phyloP scores from a whole-genome alignment of 2,329 filamentous ascomycete species.

The Epichloe sibirici region DNA sequence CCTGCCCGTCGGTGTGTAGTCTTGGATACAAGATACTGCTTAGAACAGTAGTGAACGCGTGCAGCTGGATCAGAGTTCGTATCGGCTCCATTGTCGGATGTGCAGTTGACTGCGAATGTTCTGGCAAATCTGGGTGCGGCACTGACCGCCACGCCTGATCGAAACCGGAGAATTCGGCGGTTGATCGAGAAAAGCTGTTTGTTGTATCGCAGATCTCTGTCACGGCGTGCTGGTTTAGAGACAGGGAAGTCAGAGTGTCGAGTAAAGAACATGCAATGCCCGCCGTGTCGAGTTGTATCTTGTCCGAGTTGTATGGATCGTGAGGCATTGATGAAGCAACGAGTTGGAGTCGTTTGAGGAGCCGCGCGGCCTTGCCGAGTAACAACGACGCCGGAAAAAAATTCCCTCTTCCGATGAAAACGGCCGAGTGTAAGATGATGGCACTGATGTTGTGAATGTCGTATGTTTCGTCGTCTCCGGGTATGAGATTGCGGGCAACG shows the following conservation, averaged over 20 bases:
- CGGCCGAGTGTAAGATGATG: conserved; percentile 45
- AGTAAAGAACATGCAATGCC: conserved; percentile 48
- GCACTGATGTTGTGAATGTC: conserved; percentile 26
- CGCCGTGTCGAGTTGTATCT: conserved; percentile 11
- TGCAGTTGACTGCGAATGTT: neutral
- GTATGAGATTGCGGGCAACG: conserved; percentile 36
- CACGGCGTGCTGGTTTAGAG: neutral
- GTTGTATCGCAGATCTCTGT: neutral
- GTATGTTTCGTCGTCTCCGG: conserved; percentile 33
- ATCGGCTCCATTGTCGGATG: conserved; percentile 3
- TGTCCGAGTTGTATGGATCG: conserved; percentile 4
- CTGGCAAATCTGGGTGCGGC: neutral
- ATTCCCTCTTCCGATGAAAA: conserved; percentile 49
- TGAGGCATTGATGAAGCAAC: conserved; percentile 1
- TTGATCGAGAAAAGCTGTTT: neutral
- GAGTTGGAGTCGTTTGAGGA: conserved; percentile 21
- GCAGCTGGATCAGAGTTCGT: conserved; percentile 3
- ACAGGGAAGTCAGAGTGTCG: conserved; percentile 23
- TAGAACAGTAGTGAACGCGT: neutral
- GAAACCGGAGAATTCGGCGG: neutral
- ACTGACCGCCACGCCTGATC: conserved; percentile 2
- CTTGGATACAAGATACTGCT: neutral
- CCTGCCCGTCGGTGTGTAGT: neutral
- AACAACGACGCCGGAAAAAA: conserved; percentile 49
- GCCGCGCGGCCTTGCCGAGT: conserved; percentile 47